Conservation (phyloP, 176 grass and related monocot species). For the Puccinellia tenuiflora region DNA sequence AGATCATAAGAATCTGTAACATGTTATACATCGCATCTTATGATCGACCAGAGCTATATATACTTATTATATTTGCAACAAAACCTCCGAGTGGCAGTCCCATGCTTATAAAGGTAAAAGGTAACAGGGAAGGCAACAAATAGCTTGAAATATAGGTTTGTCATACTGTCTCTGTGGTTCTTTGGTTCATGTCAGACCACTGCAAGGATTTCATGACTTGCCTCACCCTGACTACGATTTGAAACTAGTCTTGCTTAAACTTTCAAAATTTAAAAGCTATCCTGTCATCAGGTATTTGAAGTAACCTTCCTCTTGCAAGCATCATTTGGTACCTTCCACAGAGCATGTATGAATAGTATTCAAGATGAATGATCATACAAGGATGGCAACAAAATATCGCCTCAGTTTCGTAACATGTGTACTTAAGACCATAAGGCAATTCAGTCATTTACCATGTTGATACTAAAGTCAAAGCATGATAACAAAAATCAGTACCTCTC, state of each 20-base stretch:
- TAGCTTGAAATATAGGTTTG: neutral
- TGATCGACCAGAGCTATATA: neutral
- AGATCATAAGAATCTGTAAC: constrained; percentile 16
- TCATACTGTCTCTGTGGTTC: neutral
- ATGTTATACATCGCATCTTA: neutral
- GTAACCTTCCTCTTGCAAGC: neutral
- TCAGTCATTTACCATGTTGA: neutral
- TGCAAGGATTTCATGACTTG: neutral
- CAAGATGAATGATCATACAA: constrained; percentile 8
- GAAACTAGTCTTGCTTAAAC: constrained; percentile 10
- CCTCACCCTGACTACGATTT: neutral
- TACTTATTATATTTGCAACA: neutral
- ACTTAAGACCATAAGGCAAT: neutral
- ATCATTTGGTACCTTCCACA: constrained; percentile 6
- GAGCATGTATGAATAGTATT: neutral
- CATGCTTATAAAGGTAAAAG: neutral
- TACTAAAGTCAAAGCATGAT: neutral
- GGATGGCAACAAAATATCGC: neutral
- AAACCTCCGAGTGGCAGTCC: neutral
- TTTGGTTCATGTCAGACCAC: neutral
- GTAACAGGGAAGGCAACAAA: neutral
- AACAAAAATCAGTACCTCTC: constrained; percentile 62
- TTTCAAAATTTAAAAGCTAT: neutral
- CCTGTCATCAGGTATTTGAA: neutral
- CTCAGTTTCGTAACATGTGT: neutral